These are phyloP conservation scores for Diaporthe vaccinii DNA, from an alignment of 2,329 filamentous ascomycete genomes.

Conservation along the genomic window DNA sequence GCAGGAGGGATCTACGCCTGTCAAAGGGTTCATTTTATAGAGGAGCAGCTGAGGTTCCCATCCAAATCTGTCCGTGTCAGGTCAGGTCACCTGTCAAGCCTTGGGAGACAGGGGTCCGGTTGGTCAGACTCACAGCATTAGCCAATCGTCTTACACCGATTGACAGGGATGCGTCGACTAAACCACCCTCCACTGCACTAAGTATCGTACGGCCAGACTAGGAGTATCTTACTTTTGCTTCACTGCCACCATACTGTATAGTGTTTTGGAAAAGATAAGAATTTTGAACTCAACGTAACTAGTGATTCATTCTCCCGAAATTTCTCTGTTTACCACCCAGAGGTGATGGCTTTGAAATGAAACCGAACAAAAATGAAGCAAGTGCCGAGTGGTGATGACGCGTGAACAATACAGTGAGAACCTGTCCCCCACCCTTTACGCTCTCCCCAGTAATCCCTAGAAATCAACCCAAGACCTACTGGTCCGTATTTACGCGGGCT, in stretches of 20 bases:
- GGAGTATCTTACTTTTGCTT: background rate
- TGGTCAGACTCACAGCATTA: background rate
- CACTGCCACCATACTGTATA: background rate
- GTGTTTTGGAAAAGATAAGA: background rate
- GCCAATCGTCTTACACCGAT: constrained; percentile 41
- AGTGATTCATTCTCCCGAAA: background rate
- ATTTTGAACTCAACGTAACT: background rate
- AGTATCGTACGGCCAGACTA: background rate
- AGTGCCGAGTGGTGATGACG: background rate
- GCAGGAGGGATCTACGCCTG: constrained; percentile 13
- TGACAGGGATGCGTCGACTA: background rate
- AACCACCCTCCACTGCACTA: background rate
- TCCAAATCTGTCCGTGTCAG: background rate
- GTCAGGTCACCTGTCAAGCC: background rate
- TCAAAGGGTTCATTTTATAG: background rate
- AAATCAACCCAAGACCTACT: too few relatives aligned
- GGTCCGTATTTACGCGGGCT: too few relatives aligned
- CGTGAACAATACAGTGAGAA: background rate
- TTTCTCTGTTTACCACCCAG: background rate
- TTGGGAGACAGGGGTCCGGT: background rate
- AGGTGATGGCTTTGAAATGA: too few relatives aligned
- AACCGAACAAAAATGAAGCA: background rate
- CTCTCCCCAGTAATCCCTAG: too few relatives aligned
- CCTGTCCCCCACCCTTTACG: too few relatives aligned
- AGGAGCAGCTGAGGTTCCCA: background rate